Base-by-base conservation (phyloP, 2,329 filamentous ascomycete species). In the Fusarium sp. region DNA sequence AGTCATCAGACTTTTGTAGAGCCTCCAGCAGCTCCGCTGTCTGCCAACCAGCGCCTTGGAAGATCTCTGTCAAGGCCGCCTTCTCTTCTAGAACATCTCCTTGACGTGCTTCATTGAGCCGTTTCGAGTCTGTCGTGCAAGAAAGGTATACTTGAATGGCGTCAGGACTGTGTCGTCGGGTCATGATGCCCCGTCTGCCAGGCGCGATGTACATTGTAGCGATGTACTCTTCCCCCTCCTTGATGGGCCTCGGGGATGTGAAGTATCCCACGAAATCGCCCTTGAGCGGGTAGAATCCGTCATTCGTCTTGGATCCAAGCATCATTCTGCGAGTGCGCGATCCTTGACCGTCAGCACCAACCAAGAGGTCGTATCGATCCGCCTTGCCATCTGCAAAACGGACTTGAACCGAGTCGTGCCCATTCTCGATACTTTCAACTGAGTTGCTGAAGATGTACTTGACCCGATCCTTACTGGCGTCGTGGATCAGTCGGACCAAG, bases 331-430 rank as follows among this genome's bases (percentile, higher is more conserved):
- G 80, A 2, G 82, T 82, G 29, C 79, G 81, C 1, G 86, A 88
- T 5, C 81, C 78, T 44, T 84, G 81, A 0, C 87, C 87, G 62
- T 89, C 87, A 3, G 86, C 85, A 6, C 83, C 86, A 42, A 89
- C 81, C 0, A 89, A 67, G 0, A 89, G 72, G 68, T 88, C 86
- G 53, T 80, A 89, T 0, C 70, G 74, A 8, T 81, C 79, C 0
- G 69, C 76, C 10, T 73, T 74, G 2, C 83, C 84, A 61, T 86
- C 78, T 2, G 77, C 77, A 58, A 88, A 81, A 2, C 68, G 60
- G 0, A 83, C 81, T 2, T 76, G 65, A 0, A 85, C 80, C 1
- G 62, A 46, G 1, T 76, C 53, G 0, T 77, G 71, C 10, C 78
- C 65, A 53, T 83, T 74, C 6, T 77, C 69, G 7, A 82, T 62